Conservation (phyloP, 1,284 basidiomycete species). For the Microbotryum silenes-acaulis region DNA sequence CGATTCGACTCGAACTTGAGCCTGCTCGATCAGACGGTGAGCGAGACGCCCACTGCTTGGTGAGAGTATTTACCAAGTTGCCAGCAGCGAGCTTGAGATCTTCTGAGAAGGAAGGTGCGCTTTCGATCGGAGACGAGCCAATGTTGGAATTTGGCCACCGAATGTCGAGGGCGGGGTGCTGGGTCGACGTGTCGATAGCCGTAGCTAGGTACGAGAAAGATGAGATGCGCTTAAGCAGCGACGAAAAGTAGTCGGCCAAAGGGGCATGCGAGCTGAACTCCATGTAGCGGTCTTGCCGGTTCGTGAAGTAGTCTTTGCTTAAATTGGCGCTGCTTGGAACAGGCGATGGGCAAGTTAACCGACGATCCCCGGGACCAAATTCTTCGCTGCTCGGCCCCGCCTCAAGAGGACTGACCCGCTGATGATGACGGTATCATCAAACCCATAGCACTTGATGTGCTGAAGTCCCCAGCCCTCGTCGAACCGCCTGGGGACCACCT, state of each 20-base stretch:
- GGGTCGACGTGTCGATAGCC: conserved; percentile 19
- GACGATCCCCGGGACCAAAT: neutral
- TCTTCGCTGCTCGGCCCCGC: neutral
- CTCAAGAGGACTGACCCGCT: conserved; percentile 61
- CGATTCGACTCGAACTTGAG: neutral
- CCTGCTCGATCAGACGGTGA: neutral
- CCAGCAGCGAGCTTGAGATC: conserved; percentile 2
- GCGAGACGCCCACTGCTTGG: conserved; percentile 4
- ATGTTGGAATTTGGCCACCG: conserved; percentile 19
- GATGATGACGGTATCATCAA: conserved; percentile 84
- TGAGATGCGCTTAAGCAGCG: conserved; percentile 62
- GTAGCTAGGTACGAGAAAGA: conserved; percentile 55
- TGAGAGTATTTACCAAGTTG: conserved; percentile 2
- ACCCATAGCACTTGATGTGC: conserved; percentile 94
- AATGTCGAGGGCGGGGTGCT: conserved; percentile 13
- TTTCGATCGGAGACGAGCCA: neutral
- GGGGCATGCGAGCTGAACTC: conserved; percentile 57
- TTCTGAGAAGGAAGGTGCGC: too few species aligned
- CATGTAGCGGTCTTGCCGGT: conserved; percentile 90
- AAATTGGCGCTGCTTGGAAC: conserved; percentile 71
- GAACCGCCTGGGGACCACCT: conserved; percentile 78
- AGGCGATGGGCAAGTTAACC: neutral
- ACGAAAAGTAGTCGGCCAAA: conserved; percentile 73
- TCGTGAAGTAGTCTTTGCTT: conserved; percentile 85
- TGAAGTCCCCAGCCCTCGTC: conserved; percentile 98